A percentile compares a stretch with the other conserved stretches of the same genome.
Conservation (phyloP, 2,329 filamentous ascomycete species). For the Apiospora pterosperma region DNA sequence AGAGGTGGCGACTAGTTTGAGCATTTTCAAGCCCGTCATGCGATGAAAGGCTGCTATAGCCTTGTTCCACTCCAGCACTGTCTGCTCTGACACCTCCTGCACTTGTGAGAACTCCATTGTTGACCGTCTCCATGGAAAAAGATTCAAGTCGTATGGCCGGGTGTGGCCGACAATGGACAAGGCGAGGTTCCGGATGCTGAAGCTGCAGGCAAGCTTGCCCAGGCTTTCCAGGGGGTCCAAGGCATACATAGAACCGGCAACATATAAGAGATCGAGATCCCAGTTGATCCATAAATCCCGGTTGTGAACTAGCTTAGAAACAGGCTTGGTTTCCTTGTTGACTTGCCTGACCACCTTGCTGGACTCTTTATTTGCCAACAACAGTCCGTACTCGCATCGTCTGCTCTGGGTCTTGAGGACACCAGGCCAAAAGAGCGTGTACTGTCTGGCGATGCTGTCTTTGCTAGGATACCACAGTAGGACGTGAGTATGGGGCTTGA, state of each 20-base stretch:
- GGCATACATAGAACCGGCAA: neutral
- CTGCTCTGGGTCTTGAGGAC: neutral
- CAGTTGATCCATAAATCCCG: neutral
- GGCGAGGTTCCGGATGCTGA: neutral
- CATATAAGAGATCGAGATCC: neutral
- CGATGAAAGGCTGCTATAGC: neutral
- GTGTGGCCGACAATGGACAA: neutral
- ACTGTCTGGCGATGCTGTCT: neutral
- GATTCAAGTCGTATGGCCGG: neutral
- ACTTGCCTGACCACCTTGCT: neutral
- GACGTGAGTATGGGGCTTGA: neutral
- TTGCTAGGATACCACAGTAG: neutral
- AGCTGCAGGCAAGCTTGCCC: neutral
- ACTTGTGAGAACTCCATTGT: neutral
- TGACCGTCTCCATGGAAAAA: neutral
- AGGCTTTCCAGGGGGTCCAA: neutral
- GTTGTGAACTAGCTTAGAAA: neutral
- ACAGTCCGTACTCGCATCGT: neutral
- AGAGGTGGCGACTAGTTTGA: neutral
- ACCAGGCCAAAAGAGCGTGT: conserved; percentile 8
- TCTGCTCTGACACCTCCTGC: neutral
- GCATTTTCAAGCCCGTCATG: neutral
- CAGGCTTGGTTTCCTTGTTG: neutral
- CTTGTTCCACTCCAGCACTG: neutral
- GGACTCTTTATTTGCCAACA: neutral